These are phyloP conservation scores for Elsinoe necatrix DNA, from an alignment of 2,329 filamentous ascomycete species.

Conservation along the genomic window DNA sequence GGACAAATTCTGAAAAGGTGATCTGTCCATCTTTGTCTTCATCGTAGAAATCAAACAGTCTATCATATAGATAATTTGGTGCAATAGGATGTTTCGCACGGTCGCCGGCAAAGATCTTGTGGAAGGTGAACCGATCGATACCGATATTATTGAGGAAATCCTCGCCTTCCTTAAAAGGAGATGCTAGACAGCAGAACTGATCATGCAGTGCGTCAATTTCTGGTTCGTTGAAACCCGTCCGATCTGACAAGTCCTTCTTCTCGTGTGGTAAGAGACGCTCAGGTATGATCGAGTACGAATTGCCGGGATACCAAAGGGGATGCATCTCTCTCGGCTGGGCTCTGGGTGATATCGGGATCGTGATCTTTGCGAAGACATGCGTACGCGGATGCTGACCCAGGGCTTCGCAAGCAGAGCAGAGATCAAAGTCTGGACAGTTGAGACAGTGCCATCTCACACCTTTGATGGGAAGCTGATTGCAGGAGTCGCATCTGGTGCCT, in stretches of 20 bases:
- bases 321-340: conserved; percentile 69
- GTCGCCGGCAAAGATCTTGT: conserved; percentile 64
- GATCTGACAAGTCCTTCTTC: conserved; percentile 50
- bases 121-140: conserved; percentile 88
- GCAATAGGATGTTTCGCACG: conserved; percentile 61
- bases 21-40: conserved; percentile 82
- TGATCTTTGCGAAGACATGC: conserved; percentile 94
- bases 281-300: conserved; percentile 62
- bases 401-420: conserved; percentile 85
- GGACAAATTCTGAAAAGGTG: conserved; percentile 83
- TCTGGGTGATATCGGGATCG: conserved; percentile 77
- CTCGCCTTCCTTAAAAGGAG: conserved; percentile 64
- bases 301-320: conserved; percentile 80
- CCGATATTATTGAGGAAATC: conserved; percentile 69
- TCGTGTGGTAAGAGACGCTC: conserved; percentile 55
- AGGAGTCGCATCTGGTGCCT: conserved; percentile 85
- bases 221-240: conserved; percentile 58
- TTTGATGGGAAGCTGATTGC: conserved; percentile 77
- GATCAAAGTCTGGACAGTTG: conserved; percentile 91
- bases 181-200: conserved; percentile 92
- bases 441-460: conserved; percentile 89
- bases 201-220: conserved; percentile 93
- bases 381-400: conserved; percentile 63
- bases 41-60: conserved; percentile 96
- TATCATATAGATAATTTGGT: conserved; percentile 87